Conservation (phyloP, 352 stramenopile genomes). For the Globisporangium megalacanthum region DNA sequence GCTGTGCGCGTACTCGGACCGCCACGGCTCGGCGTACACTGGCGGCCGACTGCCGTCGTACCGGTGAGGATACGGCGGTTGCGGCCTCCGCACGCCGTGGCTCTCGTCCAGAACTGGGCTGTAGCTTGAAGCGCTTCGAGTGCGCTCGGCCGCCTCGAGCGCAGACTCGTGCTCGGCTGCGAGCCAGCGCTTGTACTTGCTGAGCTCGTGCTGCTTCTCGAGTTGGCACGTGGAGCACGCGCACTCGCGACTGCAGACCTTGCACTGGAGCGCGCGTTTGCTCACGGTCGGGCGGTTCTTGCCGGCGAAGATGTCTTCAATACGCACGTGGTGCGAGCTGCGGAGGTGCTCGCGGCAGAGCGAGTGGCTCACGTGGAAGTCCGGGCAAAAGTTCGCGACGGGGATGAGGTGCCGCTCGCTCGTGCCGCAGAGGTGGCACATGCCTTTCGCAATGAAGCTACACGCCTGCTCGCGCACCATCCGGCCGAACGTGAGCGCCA, state of each 20-base stretch:
- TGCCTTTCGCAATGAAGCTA: slow-evolving; percentile 66
- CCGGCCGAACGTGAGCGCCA: slow-evolving; percentile 49
- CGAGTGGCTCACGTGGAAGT: slow-evolving; percentile 57
- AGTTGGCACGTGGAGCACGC: slow-evolving; percentile 51
- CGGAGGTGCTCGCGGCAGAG: slow-evolving; percentile 70
- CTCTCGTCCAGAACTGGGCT: slow-evolving; percentile 6
- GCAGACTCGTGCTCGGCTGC: slow-evolving; percentile 7
- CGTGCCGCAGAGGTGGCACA: slow-evolving; percentile 61
- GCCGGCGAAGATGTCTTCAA: slow-evolving; percentile 68
- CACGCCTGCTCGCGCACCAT: slow-evolving; percentile 52
- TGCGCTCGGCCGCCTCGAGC: slow-evolving; percentile 24
- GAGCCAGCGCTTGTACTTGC: slow-evolving; percentile 27
- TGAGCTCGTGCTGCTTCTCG: slow-evolving; percentile 23
- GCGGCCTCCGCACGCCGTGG: neutral
- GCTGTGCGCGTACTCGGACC: neutral
- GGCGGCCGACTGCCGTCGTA: neutral
- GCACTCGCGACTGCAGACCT: slow-evolving; percentile 54
- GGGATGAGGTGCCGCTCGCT: slow-evolving; percentile 42
- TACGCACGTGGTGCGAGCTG: slow-evolving; percentile 61
- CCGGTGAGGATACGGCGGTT: neutral
- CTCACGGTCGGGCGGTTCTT: slow-evolving; percentile 63
- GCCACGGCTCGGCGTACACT: neutral
- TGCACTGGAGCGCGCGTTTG: slow-evolving; percentile 55
- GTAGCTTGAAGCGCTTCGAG: slow-evolving; percentile 25
- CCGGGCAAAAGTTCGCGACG: slow-evolving; percentile 74